phyloP scores from a whole-genome alignment of 208 protist species.

The Crithidia thermophila region DNA sequence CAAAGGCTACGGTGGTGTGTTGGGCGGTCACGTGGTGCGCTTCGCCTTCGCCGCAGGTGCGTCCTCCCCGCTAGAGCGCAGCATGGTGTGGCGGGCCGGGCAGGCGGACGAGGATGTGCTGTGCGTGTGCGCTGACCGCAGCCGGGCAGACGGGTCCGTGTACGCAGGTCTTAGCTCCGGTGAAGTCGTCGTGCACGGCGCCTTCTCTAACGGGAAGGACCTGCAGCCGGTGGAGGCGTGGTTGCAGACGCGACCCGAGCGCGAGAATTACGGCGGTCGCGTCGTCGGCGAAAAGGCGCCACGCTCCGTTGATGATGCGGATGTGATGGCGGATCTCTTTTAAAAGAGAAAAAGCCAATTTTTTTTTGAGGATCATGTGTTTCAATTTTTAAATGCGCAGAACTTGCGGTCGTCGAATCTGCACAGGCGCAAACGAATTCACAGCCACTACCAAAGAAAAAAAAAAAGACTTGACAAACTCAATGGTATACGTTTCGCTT shows the following conservation, averaged over 20 bases:
- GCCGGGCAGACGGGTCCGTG: slow-evolving; percentile 31
- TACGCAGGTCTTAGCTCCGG: slow-evolving; percentile 69
- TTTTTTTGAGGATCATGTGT: too few species aligned
- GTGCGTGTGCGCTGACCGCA: slow-evolving; percentile 48
- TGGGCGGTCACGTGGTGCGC: slow-evolving; percentile 72
- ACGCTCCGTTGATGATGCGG: slow-evolving; percentile 34
- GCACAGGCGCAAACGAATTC: too few species aligned
- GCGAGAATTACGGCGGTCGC: slow-evolving; percentile 18
- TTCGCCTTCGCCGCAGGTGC: slow-evolving; percentile 23
- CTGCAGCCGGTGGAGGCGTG: slow-evolving; percentile 29
- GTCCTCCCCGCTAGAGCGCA: background rate
- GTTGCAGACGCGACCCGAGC: slow-evolving; percentile 46
- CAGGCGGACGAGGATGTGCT: slow-evolving; percentile 65
- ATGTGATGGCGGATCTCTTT: slow-evolving; percentile 20
- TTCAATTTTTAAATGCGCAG: too few species aligned
- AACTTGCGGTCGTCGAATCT: too few species aligned
- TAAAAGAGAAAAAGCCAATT: slow-evolving; percentile 5
- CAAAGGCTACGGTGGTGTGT: slow-evolving; percentile 40
- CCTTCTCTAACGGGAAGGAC: background rate
- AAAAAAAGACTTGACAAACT: too few species aligned
- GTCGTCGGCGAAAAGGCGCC: slow-evolving; percentile 37
- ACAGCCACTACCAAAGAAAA: too few species aligned
- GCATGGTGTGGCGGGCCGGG: slow-evolving; percentile 40
- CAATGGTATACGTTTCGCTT: too few species aligned
- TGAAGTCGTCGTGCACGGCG: slow-evolving; percentile 52